These are phyloP conservation scores for Colletotrichum sidae DNA, from an alignment of 2,329 filamentous ascomycete genomes.

Conservation along the genomic window DNA sequence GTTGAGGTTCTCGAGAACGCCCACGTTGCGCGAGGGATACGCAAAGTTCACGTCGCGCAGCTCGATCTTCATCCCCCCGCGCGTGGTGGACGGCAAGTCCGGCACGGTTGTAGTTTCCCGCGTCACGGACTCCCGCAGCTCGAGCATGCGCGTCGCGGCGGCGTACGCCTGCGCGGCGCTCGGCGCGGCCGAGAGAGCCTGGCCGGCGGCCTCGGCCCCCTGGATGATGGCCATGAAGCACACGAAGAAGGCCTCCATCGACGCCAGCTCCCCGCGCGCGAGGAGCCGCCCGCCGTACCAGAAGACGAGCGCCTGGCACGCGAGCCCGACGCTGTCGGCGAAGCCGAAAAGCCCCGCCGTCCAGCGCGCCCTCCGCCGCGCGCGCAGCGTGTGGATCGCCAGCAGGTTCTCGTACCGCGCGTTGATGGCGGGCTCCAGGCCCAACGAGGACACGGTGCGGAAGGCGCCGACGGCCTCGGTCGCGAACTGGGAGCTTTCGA, in stretches of 20 bases:
- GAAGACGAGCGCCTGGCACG: slow-evolving; percentile 64
- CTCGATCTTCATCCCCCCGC: slow-evolving; percentile 38
- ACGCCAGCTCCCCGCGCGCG: slow-evolving; percentile 44
- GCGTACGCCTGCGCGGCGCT: slow-evolving; percentile 25
- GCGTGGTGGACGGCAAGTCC: too few relatives aligned
- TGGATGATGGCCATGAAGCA: slow-evolving; percentile 65
- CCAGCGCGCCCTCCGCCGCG: slow-evolving; percentile 46
- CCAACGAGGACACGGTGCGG: slow-evolving; percentile 70
- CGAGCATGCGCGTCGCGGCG: slow-evolving; percentile 20
- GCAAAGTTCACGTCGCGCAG: slow-evolving; percentile 40
- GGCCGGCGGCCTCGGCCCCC: slow-evolving; percentile 58
- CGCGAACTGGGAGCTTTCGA: slow-evolving; percentile 71
- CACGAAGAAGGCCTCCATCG: slow-evolving; percentile 62
- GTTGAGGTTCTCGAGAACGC: slow-evolving; percentile 41
- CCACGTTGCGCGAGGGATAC: slow-evolving; percentile 40
- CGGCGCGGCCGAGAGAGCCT: slow-evolving; percentile 17
- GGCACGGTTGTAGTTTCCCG: too few relatives aligned
- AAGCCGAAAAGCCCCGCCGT: slow-evolving; percentile 49
- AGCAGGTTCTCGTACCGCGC: slow-evolving; percentile 50
- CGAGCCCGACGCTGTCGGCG: slow-evolving; percentile 51
- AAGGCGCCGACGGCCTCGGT: slow-evolving; percentile 72
- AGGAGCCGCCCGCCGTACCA: slow-evolving; percentile 56
- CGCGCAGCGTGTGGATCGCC: slow-evolving; percentile 47
- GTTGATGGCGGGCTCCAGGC: slow-evolving; percentile 68
- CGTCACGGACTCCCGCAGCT: slow-evolving; percentile 11